phyloP scores from a whole-genome alignment of 2,329 filamentous ascomycete species.

The Verticillium nonalfalfae region DNA sequence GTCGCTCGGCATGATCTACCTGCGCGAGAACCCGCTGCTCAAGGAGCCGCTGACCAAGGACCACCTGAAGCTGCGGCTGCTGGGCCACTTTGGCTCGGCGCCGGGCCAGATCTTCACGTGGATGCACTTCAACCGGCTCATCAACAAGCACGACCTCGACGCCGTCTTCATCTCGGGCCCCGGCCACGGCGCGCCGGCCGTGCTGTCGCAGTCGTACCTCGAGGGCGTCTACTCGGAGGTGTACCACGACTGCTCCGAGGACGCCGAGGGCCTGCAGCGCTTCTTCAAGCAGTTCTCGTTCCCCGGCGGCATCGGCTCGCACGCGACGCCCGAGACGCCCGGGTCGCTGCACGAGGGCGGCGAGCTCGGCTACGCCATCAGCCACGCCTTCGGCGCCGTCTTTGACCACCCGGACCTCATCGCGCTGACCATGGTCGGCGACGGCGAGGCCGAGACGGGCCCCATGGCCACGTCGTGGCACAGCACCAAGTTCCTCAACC shows the following conservation, averaged over 20 bases:
- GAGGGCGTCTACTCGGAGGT: constrained; percentile 74
- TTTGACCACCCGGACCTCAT: constrained; percentile 72
- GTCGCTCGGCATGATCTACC: constrained; percentile 74
- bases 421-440: constrained; percentile 70
- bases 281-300: constrained; percentile 85
- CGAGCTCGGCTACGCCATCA: constrained; percentile 75
- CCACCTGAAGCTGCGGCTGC: constrained; percentile 66
- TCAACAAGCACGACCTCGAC: constrained; percentile 73
- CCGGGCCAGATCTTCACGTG: constrained; percentile 78
- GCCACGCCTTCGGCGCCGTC: constrained; percentile 71
- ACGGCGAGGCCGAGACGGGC: constrained; percentile 77
- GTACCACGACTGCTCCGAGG: constrained; percentile 66
- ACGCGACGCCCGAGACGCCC: constrained; percentile 73
- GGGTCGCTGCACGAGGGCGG: constrained; percentile 74
- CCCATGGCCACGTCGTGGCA: constrained; percentile 77
- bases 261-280: constrained; percentile 60
- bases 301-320: constrained; percentile 70
- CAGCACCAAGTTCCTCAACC: constrained; percentile 76
- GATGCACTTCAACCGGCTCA: constrained; percentile 76
- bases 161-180: constrained; percentile 70
- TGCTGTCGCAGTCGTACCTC: constrained; percentile 70
- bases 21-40: constrained; percentile 67
- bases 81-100: constrained; percentile 75
- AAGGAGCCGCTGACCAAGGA: constrained; percentile 61
- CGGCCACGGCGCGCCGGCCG: constrained; percentile 70